Percentiles rank a stretch among this genome's conserved stretches.
Evolutionary conservation across 306 rosid genomes (phyloP).

Genomic region (Quercus parvula): DNA sequence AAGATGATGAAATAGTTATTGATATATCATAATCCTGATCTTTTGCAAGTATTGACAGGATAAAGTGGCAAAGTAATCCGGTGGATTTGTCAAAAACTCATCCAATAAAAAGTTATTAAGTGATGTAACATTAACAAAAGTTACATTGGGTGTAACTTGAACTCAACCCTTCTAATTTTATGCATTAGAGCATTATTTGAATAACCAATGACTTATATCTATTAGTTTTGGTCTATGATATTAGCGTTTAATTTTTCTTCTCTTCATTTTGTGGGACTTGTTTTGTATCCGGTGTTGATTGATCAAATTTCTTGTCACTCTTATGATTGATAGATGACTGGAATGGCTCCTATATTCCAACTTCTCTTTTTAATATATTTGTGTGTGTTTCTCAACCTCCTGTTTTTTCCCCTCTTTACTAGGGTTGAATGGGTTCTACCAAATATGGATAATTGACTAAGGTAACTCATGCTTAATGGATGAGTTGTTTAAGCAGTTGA

Average conservation of each 20-base stretch:
- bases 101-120: too few relatives aligned
- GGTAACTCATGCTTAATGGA: background rate
- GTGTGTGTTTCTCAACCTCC: background rate
- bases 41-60: too few relatives aligned
- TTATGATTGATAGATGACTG: background rate
- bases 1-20: too few relatives aligned
- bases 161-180: too few relatives aligned
- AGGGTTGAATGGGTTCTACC: background rate
- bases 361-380: background rate
- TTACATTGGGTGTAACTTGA: too few relatives aligned
- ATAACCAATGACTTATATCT: background rate
- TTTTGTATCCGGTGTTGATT: background rate
- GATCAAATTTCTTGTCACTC: background rate
- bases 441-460: background rate
- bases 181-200: background rate
- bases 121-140: too few relatives aligned
- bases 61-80: too few relatives aligned
- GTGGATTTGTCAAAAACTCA: too few relatives aligned
- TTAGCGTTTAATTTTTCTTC: background rate
- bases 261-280: background rate
- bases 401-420: background rate
- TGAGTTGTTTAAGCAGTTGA: background rate
- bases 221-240: background rate
- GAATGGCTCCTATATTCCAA: background rate
- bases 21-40: too few relatives aligned